These are phyloP conservation scores for Paraphoma chrysanthemicola DNA, from an alignment of 2,329 filamentous ascomycete species.

Conservation along the genomic window DNA sequence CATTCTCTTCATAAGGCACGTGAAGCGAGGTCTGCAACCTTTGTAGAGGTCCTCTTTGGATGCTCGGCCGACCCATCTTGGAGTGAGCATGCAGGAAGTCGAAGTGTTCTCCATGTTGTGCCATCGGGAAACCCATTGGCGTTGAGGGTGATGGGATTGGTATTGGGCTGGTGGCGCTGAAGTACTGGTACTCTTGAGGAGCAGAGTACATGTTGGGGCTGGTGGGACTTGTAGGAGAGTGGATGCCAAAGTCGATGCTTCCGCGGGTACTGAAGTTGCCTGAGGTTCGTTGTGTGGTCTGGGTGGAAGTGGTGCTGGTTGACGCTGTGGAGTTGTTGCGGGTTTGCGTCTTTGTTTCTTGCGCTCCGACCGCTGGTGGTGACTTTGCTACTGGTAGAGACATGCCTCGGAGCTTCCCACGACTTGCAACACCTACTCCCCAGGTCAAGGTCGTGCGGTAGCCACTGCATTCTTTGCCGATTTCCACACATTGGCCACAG, in stretches of 20 bases:
- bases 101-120: constrained; percentile 48
- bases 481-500: constrained; percentile 91
- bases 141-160: constrained; percentile 48
- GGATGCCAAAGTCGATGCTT: constrained; percentile 44
- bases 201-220: constrained; percentile 43
- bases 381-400: constrained; percentile 70
- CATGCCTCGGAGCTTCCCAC: constrained; percentile 90
- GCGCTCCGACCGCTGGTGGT: constrained; percentile 33
- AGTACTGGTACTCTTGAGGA: constrained; percentile 46
- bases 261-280: constrained; percentile 35
- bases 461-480: constrained; percentile 90
- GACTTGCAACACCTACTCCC: constrained; percentile 93
- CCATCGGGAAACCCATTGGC: constrained; percentile 47
- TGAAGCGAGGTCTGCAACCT: constrained; percentile 52
- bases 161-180: constrained; percentile 48
- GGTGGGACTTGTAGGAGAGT: constrained; percentile 45
- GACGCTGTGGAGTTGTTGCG: constrained; percentile 29
- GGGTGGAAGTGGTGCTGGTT: constrained; percentile 23
- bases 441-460: constrained; percentile 98
- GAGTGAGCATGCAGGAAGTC: constrained; percentile 44
- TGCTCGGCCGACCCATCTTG: constrained; percentile 47
- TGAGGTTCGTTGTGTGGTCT: constrained; percentile 31
- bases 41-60: constrained; percentile 50
- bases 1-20: constrained; percentile 50
- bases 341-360: constrained; percentile 36